These are phyloP conservation scores for Lachancea mirantina DNA, from an alignment of 805 yeast genomes.

Conservation along the genomic window DNA sequence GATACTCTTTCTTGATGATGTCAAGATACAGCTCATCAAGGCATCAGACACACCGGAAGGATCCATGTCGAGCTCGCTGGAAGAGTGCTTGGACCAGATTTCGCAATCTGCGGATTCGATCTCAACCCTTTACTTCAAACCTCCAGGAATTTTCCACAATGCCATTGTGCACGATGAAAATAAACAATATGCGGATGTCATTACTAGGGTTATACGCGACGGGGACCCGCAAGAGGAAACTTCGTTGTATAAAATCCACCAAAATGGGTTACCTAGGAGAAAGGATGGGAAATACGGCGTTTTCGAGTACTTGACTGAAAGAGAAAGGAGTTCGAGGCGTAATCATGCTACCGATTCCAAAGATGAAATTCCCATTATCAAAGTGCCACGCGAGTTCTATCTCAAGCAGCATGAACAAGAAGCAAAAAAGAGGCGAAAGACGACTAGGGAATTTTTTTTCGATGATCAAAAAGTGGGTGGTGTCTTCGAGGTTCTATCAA, in stretches of 20 bases:
- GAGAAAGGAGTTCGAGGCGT: constrained; percentile 27
- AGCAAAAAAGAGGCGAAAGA: constrained; percentile 12
- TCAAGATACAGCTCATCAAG: no score
- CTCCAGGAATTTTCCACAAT: constrained; percentile 60
- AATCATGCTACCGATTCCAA: constrained; percentile 30
- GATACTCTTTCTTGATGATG: no score
- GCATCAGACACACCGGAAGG: no score
- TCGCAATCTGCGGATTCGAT: constrained; percentile 38
- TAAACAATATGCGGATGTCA: constrained; percentile 23
- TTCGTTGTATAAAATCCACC: constrained; percentile 40
- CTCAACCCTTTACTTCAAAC: constrained; percentile 40
- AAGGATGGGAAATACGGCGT: constrained; percentile 44
- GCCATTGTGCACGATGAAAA: constrained; percentile 39
- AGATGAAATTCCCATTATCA: constrained; percentile 23
- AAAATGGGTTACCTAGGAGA: constrained; percentile 36
- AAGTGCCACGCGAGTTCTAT: constrained; percentile 24
- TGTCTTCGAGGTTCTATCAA: constrained; percentile 30
- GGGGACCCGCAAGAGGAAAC: constrained; percentile 44
- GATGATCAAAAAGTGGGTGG: constrained; percentile 14
- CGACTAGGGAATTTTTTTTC: constrained; percentile 21
- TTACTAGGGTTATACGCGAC: constrained; percentile 53
- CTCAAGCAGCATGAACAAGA: constrained; percentile 22
- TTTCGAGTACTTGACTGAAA: constrained; percentile 30
- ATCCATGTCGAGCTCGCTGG: constrained; percentile 26
- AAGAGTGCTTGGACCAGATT: constrained; percentile 29